A percentile compares a stretch with the other conserved stretches of the same genome.
These are phyloP conservation scores for Nyctanthes arbortristis DNA, from an alignment of 257 asterid species.

Conservation along the genomic window DNA sequence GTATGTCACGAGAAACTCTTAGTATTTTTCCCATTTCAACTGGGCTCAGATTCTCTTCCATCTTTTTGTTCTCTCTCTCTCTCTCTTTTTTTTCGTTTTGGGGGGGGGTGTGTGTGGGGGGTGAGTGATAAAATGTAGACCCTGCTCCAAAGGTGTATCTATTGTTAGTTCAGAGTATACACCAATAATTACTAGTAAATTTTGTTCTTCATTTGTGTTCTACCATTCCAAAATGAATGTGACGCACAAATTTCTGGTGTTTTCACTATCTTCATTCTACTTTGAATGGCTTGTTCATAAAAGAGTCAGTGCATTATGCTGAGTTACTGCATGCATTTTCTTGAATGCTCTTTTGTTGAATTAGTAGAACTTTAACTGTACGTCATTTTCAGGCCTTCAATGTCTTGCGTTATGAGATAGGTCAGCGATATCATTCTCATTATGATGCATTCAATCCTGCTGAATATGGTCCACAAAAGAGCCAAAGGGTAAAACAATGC, in stretches of 20 bases:
- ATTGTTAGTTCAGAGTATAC: not conserved
- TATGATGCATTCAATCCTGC: slow-evolving; percentile 90
- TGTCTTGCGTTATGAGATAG: slow-evolving; percentile 83
- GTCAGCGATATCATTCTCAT: slow-evolving; percentile 85
- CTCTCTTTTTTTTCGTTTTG: too few relatives aligned
- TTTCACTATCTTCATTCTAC: not conserved
- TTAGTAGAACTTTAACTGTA: slow-evolving; percentile 18
- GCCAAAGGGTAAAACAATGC: slow-evolving; percentile 73
- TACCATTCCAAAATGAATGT: not conserved
- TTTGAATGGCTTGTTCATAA: not conserved
- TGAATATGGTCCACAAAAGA: slow-evolving; percentile 92
- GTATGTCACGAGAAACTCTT: not conserved
- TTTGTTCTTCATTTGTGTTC: not conserved
- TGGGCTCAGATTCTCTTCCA: slow-evolving; percentile 9
- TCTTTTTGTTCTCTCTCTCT: too few relatives aligned
- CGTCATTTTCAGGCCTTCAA: slow-evolving; percentile 77
- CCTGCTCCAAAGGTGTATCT: not conserved
- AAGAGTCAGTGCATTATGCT: not conserved
- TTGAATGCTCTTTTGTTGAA: slow-evolving; percentile 17
- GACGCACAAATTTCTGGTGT: not conserved
- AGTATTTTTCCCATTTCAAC: not conserved
- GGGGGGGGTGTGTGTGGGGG: too few relatives aligned
- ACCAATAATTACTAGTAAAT: not conserved
- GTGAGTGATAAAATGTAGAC: too few relatives aligned
- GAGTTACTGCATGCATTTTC: slow-evolving; percentile 7